These are phyloP conservation scores for Trichoderma afroharzianum DNA, from an alignment of 2,329 filamentous ascomycete genomes.

Conservation along the genomic window DNA sequence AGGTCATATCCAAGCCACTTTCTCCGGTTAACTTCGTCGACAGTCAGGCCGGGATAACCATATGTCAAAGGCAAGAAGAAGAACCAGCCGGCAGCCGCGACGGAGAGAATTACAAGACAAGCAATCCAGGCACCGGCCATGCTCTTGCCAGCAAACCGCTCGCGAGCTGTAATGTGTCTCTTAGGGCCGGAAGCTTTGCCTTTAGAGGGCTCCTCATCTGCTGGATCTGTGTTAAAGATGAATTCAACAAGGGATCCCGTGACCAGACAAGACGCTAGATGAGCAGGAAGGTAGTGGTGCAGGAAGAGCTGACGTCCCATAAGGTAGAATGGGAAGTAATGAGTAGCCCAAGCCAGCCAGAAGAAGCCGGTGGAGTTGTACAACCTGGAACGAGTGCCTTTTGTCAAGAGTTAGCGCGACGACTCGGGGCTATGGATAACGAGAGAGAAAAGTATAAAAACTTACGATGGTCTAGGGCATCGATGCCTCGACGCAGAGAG, in stretches of 20 bases:
- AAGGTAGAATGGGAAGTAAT: conserved; percentile 95
- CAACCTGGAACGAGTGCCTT: conserved; percentile 83
- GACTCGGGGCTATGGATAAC: background rate
- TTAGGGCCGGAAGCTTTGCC: conserved; percentile 40
- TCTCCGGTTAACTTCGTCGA: conserved; percentile 72
- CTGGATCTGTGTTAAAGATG: conserved; percentile 85
- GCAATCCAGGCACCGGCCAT: conserved; percentile 77
- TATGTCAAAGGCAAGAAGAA: conserved; percentile 96
- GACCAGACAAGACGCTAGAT: conserved; percentile 85
- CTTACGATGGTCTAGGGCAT: conserved; percentile 90
- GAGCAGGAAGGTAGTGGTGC: conserved; percentile 94
- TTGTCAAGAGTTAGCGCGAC: background rate
- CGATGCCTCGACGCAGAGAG: conserved; percentile 85
- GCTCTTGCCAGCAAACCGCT: conserved; percentile 77
- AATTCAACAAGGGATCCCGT: conserved; percentile 92
- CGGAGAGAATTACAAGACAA: conserved; percentile 61
- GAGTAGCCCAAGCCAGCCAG: conserved; percentile 95
- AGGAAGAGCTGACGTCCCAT: conserved; percentile 98
- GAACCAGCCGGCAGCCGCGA: conserved; percentile 74
- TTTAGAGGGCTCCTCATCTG: conserved; percentile 49
- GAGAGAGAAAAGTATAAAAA: conserved; percentile 27
- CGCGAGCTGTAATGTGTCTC: conserved; percentile 71
- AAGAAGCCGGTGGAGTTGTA: conserved; percentile 99
- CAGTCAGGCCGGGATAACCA: conserved; percentile 80
- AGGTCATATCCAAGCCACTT: conserved; percentile 98